Evolutionary conservation across 164 flowering plant species (phyloP).

Genomic region (Brasenia schreberi): DNA sequence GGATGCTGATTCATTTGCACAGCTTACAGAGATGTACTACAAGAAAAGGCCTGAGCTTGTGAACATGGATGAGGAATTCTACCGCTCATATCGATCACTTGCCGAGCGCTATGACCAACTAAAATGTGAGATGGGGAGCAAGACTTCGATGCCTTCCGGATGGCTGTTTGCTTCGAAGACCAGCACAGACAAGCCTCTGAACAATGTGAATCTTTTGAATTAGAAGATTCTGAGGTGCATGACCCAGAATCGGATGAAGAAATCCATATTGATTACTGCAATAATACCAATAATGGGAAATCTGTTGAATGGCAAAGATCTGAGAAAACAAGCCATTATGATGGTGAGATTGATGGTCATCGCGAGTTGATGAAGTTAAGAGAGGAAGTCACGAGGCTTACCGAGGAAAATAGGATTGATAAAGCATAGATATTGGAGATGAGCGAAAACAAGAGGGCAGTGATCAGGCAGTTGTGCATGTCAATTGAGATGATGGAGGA

Average conservation of each 20-base stretch:
- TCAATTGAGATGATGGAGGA: constrained; percentile 52
- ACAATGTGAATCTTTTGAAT: constrained; percentile 27
- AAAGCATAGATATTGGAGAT: constrained; percentile 36
- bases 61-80: constrained; percentile 82
- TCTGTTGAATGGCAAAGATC: constrained; percentile 7
- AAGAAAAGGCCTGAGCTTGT: constrained; percentile 78
- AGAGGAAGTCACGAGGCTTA: constrained; percentile 47
- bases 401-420: constrained; percentile 38
- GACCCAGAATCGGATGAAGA: constrained; percentile 22
- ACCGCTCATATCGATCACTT: constrained; percentile 63
- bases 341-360: constrained; percentile 15
- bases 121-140: constrained; percentile 33
- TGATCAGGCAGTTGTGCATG: constrained; percentile 60
- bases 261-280: background rate
- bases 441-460: constrained; percentile 90
- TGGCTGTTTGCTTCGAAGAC: constrained; percentile 16
- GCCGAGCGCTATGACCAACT: constrained; percentile 67
- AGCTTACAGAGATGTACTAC: constrained; percentile 92
- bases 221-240: constrained; percentile 24
- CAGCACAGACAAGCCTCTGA: constrained; percentile 10
- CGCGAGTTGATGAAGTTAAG: constrained; percentile 21
- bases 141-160: constrained; percentile 1
- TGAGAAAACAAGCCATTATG: constrained; percentile 9
- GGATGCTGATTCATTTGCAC: constrained; percentile 80
- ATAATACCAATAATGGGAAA: background rate